These are phyloP conservation scores for Thermothielavioides terrestris DNA, from an alignment of 495 filamentous ascomycete genomes.

Conservation along the genomic window DNA sequence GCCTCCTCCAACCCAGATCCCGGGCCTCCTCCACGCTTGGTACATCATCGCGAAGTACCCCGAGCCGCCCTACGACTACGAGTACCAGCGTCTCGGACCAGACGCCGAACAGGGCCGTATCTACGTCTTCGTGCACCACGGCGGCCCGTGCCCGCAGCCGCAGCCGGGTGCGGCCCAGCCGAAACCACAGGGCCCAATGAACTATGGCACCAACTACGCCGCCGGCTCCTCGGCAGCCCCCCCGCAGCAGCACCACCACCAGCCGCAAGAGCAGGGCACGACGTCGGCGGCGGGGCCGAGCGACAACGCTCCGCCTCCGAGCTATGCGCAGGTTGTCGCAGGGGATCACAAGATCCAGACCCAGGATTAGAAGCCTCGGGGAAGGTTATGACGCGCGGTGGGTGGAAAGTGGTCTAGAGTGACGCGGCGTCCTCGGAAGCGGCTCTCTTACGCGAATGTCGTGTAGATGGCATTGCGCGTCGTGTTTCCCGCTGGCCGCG, in stretches of 20 bases:
- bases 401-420: no score
- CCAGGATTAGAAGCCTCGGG: slow-evolving; percentile 39
- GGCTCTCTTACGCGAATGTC: no score
- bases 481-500: no score
- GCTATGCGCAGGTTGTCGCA: slow-evolving; percentile 76
- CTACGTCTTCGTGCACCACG: slow-evolving; percentile 57
- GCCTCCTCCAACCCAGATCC: slow-evolving; percentile 43
- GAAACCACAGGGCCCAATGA: slow-evolving; percentile 27
- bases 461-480: no score
- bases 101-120: slow-evolving; percentile 49
- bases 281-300: slow-evolving; percentile 20
- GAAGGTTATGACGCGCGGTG: no score
- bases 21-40: slow-evolving; percentile 90
- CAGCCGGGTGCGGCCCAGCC: slow-evolving; percentile 16
- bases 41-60: slow-evolving; percentile 95
- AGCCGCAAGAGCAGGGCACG: slow-evolving; percentile 31
- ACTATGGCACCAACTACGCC: slow-evolving; percentile 30
- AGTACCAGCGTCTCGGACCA: slow-evolving; percentile 38
- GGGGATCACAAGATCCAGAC: slow-evolving; percentile 85
- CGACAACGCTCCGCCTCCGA: slow-evolving; percentile 45
- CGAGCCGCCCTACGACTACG: slow-evolving; percentile 59
- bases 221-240: neutral
- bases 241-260: slow-evolving; percentile 8
- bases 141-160: slow-evolving; percentile 12
- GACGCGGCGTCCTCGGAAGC: no score